These are phyloP conservation scores for Boletus tomentosulus DNA, from an alignment of 768 basidiomycete genomes.

Conservation along the genomic window DNA sequence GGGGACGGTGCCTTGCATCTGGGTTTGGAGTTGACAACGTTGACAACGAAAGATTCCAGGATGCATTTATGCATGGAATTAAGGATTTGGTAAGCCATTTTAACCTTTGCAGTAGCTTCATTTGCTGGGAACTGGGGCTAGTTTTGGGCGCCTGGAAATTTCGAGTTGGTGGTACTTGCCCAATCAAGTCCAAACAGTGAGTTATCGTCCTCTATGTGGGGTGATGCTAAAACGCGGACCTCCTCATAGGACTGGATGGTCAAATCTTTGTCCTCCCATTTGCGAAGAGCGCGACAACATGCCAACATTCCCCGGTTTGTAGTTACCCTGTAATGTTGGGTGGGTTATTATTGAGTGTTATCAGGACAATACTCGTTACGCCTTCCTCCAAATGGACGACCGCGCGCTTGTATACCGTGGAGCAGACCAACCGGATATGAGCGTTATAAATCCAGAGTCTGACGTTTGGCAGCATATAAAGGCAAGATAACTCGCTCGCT, in stretches of 20 bases:
- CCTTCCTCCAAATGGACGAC: conserved; percentile 94
- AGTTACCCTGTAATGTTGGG: not conserved
- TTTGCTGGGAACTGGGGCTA: conserved; percentile 26
- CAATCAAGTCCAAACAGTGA: conserved; percentile 49
- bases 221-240: conserved; percentile 1
- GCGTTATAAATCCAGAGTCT: conserved; percentile 94
- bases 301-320: conserved; percentile 85
- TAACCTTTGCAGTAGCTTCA: not conserved
- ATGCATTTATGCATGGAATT: conserved; percentile 83
- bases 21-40: conserved; percentile 68
- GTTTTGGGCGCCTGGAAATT: conserved; percentile 95
- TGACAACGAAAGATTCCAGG: conserved; percentile 63
- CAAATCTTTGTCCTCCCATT: conserved; percentile 87
- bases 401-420: conserved; percentile 90
- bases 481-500: conserved; percentile 34
- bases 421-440: conserved; percentile 97
- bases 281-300: conserved; percentile 90
- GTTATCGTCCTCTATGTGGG: conserved; percentile 10
- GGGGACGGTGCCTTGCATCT: conserved; percentile 81
- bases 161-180: conserved; percentile 78
- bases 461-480: conserved; percentile 99
- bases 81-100: conserved; percentile 54
- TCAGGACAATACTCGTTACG: conserved; percentile 93
- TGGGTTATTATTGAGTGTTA: conserved; percentile 3
- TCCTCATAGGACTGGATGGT: conserved; percentile 47